These are phyloP conservation scores for Candolleomyces eurysporus DNA, from an alignment of 768 basidiomycete species.

Conservation along the genomic window DNA sequence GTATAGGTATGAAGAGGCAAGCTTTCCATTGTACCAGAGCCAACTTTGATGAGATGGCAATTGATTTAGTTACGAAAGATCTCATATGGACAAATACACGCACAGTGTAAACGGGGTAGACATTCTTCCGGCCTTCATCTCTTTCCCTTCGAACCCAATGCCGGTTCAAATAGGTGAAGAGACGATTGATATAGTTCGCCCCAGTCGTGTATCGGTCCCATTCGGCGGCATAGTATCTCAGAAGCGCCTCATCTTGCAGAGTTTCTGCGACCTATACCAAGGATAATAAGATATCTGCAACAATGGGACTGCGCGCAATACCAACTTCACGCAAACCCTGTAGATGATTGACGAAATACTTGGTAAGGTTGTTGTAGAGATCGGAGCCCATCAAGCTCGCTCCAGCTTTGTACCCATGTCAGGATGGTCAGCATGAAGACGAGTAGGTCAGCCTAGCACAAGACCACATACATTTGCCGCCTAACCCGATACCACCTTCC, in stretches of 20 bases:
- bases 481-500: constrained; percentile 47
- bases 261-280: constrained; percentile 64
- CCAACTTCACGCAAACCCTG: constrained; percentile 55
- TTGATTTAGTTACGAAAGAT: neutral
- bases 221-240: constrained; percentile 88
- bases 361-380: constrained; percentile 91
- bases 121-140: constrained; percentile 92
- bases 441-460: constrained; percentile 2
- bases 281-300: constrained; percentile 15
- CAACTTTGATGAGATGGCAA: constrained; percentile 63
- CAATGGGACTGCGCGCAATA: constrained; percentile 5
- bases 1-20: constrained; percentile 88
- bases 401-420: constrained; percentile 52
- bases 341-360: constrained; percentile 86
- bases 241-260: constrained; percentile 81
- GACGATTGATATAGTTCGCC: constrained; percentile 93
- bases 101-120: constrained; percentile 96
- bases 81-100: constrained; percentile 19
- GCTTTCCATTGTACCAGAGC: constrained; percentile 95
- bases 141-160: constrained; percentile 99
- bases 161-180: constrained; percentile 97
- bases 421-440: constrained; percentile 28
- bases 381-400: constrained; percentile 97
- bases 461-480: constrained; percentile 62
- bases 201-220: constrained; percentile 98